A percentile compares a stretch with the other conserved stretches of the same genome.
phyloP scores from a whole-genome alignment of 495 filamentous ascomycete genomes.

The Talaromyces wortmannii region DNA sequence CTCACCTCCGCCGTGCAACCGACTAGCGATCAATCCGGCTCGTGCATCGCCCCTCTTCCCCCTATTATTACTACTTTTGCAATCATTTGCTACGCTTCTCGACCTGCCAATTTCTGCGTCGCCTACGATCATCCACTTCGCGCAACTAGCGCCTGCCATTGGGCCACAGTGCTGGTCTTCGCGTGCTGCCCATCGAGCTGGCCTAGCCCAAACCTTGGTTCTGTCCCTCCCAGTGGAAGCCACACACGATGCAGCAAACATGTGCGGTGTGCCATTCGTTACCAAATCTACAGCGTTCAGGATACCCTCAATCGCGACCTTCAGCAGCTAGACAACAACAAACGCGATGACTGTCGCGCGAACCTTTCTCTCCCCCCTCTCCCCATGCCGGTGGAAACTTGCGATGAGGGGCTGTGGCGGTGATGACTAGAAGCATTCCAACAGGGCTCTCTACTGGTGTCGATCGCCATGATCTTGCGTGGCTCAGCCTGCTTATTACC shows the following conservation, averaged over 20 bases:
- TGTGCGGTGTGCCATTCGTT: too few relatives aligned
- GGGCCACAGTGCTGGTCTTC: background rate
- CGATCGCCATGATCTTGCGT: background rate
- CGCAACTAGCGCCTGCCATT: background rate
- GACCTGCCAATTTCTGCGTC: background rate
- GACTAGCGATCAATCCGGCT: background rate
- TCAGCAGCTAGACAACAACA: too few relatives aligned
- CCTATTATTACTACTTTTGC: background rate
- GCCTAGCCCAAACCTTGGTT: too few relatives aligned
- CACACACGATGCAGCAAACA: too few relatives aligned
- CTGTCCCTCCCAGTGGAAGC: too few relatives aligned
- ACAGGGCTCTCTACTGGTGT: background rate
- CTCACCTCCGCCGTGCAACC: slow-evolving; percentile 9
- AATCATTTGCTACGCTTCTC: background rate
- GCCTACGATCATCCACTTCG: background rate
- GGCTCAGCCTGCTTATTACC: background rate
- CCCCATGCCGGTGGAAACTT: background rate
- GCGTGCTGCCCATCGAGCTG: background rate
- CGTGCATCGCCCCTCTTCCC: background rate
- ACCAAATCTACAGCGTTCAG: too few relatives aligned
- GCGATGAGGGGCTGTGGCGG: background rate
- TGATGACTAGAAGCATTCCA: background rate
- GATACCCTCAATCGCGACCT: too few relatives aligned
- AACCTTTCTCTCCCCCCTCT: background rate
- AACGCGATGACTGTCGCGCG: background rate